Base-by-base conservation (phyloP, 1,284 basidiomycete species). In the Trichosporon ovoides region DNA sequence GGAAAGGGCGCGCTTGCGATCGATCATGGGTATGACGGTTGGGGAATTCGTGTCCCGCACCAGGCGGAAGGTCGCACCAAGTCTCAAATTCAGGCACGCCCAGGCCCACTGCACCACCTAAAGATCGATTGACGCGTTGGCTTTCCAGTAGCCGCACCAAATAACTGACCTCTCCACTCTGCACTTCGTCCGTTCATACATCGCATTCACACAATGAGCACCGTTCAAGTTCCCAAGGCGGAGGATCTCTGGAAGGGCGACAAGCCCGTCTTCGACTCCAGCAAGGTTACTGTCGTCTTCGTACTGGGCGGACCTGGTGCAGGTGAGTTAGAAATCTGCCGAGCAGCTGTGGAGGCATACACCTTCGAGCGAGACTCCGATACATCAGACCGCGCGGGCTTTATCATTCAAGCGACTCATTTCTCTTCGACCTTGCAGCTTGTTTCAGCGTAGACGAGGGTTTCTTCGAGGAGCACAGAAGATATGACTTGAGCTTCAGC, bases 271-370 rank as follows among this genome's bases (percentile, higher is more conserved):
- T 97, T 97, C 70, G 85, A 91, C 73, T 75, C 80, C 43, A 75
- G 77, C 54, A 86, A 92, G 65, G 87, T 97, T 65, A 87, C 84
- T 22, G 93, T 99, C 61, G 82, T 98, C 68, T 99, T 92, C 71
- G 94, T 98, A 18, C 87, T 99, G 20, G 96, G 96, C 38, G 96
- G 96, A 1, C 96, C 96, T 20, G 96, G 96, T 57, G 92, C 92
- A 66, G 93, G 91, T 86, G 63, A 64, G 81, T 76, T 24, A 5
- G 19, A 12, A 14, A 33, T 19, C 40, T 53, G 22, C 46, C 38
- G n/a, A 22, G 33, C n/a, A n/a, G n/a, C n/a, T n/a, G n/a, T n/a
- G n/a, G n/a, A n/a, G n/a, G n/a, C n/a, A n/a, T n/a, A n/a, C n/a
- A n/a, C n/a, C n/a, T n/a, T n/a, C n/a, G n/a, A n/a, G n/a, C n/a